Base-by-base conservation (phyloP, 2,329 filamentous ascomycete species). In the Diaporthe caulivora region DNA sequence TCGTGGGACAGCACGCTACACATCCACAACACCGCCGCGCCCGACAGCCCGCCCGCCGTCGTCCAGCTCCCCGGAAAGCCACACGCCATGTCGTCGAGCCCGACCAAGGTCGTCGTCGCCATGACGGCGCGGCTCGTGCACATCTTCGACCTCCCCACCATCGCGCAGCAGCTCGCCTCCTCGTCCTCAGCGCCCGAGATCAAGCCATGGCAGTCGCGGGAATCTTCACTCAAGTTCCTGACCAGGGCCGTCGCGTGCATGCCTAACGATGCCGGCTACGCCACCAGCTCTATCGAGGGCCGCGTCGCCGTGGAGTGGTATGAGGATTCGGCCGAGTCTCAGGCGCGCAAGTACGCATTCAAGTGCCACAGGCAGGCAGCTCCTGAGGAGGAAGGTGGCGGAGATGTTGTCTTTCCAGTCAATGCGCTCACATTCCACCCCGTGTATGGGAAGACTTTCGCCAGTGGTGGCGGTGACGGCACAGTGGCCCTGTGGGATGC, bases 291-390 rank as follows among this genome's bases (percentile, higher is more conserved):
- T 79, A 99, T 99, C 79, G 97, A 99, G 81, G 97, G 97, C 6
- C 92, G 97, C 78, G 95, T 99, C 2, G 96, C 95, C 0, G 97
- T 99, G 1, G 97, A 99, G 83, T 98, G 95, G 94, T 98, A 99
- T 81, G 97, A 98, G 80, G 72, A 97, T 21, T 94, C 92, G 7
- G 87, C 91, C 54, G 94, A 96, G 82, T 95, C 94, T 5, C 95
- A 98, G 84, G 93, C 94, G 51, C 91, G 95, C 77, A 98, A 98
- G 83, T 99, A 98, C 82, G 97, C 97, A 18, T 99, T 99, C 90
- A 99, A 99, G 84, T 99, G 97, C 84, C 97, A 99, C 84, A 91
- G 97, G 6, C 94, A 97, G 82, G 88, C 91, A 1, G 88, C 87
- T 13, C 84, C 90, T 2, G 88, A 92, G 53, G 87, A 88, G 13